These are phyloP conservation scores for Claviceps maximensis DNA, from an alignment of 2,329 filamentous ascomycete species.

Conservation along the genomic window DNA sequence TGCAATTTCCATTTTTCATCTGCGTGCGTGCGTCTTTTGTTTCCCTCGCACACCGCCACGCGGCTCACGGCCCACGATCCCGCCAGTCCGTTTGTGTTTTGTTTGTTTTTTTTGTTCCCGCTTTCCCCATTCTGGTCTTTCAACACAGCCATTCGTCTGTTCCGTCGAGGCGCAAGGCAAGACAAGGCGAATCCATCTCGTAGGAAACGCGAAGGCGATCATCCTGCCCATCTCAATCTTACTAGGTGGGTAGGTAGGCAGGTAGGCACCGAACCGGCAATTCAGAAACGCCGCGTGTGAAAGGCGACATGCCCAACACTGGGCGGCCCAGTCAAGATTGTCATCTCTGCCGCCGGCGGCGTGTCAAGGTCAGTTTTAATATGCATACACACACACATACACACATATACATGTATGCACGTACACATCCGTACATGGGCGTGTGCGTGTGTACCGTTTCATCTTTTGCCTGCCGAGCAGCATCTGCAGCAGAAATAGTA, in stretches of 20 bases:
- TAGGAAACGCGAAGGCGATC: too few relatives aligned
- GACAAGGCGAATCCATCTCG: background rate
- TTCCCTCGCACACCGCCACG: background rate
- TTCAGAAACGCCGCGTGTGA: background rate
- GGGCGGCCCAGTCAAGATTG: conserved; percentile 28
- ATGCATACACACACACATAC: too few relatives aligned
- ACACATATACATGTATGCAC: too few relatives aligned
- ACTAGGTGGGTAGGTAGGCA: too few relatives aligned
- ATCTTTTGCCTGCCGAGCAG: too few relatives aligned
- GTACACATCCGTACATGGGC: too few relatives aligned
- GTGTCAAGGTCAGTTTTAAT: conserved; percentile 26
- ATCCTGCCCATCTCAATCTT: background rate
- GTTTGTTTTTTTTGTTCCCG: background rate
- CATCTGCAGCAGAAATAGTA: background rate
- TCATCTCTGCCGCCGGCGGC: conserved; percentile 25
- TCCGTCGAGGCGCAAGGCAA: background rate
- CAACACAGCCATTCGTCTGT: background rate
- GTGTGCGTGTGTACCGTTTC: too few relatives aligned
- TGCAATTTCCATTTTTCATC: background rate
- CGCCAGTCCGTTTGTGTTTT: background rate
- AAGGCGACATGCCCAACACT: conserved; percentile 24
- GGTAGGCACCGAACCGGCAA: too few relatives aligned
- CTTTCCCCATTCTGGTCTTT: background rate
- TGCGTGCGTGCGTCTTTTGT: background rate
- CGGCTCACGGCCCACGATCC: background rate